Conservation (phyloP, 148 eudicot species). For the Talinum fruticosum region DNA sequence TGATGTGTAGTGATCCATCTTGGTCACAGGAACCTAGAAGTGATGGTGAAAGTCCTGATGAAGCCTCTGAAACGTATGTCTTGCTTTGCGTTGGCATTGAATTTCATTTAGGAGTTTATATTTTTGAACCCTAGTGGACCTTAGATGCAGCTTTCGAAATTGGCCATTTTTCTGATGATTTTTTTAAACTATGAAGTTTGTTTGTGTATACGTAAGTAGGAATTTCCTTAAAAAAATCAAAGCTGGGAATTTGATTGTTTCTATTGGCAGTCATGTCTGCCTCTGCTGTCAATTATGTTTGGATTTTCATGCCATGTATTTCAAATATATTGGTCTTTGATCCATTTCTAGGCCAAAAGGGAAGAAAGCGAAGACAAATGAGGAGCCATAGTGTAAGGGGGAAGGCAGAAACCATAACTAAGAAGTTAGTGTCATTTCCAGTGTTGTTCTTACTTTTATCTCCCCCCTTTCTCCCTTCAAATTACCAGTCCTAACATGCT, state of each 20-base stretch:
- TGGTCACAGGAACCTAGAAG: constrained; percentile 39
- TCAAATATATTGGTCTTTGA: neutral
- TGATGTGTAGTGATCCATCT: neutral
- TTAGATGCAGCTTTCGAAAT: neutral
- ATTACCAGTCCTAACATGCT: neutral
- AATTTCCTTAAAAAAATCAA: neutral
- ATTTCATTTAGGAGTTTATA: neutral
- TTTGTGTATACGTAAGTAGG: neutral
- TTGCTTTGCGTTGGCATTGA: constrained; percentile 12
- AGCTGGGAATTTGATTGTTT: neutral
- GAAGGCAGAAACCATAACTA: constrained; percentile 36
- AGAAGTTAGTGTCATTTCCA: constrained; percentile 18
- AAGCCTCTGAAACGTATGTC: constrained; percentile 59
- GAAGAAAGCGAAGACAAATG: constrained; percentile 49
- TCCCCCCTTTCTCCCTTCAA: neutral
- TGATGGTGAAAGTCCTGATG: constrained; percentile 44
- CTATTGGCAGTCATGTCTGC: neutral
- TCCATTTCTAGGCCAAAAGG: constrained; percentile 38
- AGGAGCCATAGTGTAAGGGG: constrained; percentile 31
- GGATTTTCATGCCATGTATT: neutral
- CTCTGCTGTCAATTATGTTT: neutral
- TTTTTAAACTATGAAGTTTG: neutral
- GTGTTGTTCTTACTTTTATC: neutral
- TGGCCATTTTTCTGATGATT: neutral
- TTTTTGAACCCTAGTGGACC: neutral